Evolutionary conservation across 1,284 basidiomycete genomes (phyloP).

Genomic region (Mixia osmundae): DNA sequence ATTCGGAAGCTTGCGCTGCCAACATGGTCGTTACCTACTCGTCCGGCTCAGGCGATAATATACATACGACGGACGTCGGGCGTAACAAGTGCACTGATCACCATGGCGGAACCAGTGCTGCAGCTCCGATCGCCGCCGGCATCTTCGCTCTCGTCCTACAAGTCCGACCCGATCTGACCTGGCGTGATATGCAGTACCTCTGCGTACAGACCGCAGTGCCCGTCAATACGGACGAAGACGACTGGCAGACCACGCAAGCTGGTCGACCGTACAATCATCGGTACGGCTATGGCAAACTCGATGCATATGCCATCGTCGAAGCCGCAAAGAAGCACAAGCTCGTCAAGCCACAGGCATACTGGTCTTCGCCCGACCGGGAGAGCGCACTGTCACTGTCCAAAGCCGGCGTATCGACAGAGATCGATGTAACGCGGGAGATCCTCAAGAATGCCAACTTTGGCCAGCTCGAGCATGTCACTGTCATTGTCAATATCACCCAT

Average conservation of each 20-base stretch:
- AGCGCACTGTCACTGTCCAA: constrained; percentile 29
- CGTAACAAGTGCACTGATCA: constrained; percentile 53
- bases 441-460: constrained; percentile 58
- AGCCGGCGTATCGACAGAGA: constrained; percentile 41
- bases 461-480: constrained; percentile 71
- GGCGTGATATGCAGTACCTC: constrained; percentile 90
- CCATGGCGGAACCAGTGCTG: constrained; percentile 93
- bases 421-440: constrained; percentile 47
- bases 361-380: constrained; percentile 6
- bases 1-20: constrained; percentile 89
- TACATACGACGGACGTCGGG: constrained; percentile 84
- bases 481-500: constrained; percentile 82
- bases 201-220: constrained; percentile 50
- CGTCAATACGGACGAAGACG: constrained; percentile 72
- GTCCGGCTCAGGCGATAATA: constrained; percentile 80
- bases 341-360: constrained; percentile 88
- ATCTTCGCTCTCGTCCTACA: constrained; percentile 70
- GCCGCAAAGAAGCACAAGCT: constrained; percentile 59
- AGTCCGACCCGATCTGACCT: constrained; percentile 69
- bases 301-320: constrained; percentile 60
- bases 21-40: constrained; percentile 92
- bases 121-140: constrained; percentile 82
- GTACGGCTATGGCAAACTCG: constrained; percentile 79
- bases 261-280: constrained; percentile 84
- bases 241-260: constrained; percentile 68